phyloP scores from a whole-genome alignment of 495 filamentous ascomycete genomes.

The Aspergillus carlsbadensis region DNA sequence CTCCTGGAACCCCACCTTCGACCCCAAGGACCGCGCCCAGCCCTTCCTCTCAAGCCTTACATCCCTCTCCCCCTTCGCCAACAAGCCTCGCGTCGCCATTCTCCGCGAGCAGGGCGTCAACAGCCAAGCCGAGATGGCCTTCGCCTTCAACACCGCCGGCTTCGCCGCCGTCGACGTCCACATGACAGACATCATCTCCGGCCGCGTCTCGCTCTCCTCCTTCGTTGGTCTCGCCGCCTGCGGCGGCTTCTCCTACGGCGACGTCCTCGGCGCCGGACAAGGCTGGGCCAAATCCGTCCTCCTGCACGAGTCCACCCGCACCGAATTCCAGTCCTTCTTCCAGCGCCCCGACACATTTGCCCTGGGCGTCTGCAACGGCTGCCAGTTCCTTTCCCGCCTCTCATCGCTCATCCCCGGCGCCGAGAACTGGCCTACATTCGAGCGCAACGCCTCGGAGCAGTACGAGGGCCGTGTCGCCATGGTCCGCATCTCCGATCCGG shows the following conservation, averaged over 20 bases:
- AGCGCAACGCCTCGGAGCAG: slow-evolving; percentile 81
- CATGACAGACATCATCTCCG: slow-evolving; percentile 90
- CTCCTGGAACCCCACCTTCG: slow-evolving; percentile 79
- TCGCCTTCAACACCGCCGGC: slow-evolving; percentile 87
- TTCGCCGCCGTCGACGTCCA: slow-evolving; percentile 93
- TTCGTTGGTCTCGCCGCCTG: slow-evolving; percentile 91
- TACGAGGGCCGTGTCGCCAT: slow-evolving; percentile 90
- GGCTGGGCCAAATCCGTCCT: slow-evolving; percentile 97
- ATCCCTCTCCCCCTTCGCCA: slow-evolving; percentile 60
- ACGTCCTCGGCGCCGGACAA: slow-evolving; percentile 90
- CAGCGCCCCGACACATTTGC: slow-evolving; percentile 85
- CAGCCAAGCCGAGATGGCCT: slow-evolving; percentile 95
- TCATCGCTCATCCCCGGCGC: slow-evolving; percentile 85
- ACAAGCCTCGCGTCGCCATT: slow-evolving; percentile 85
- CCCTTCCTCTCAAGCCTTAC: slow-evolving; percentile 65
- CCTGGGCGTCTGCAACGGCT: slow-evolving; percentile 95
- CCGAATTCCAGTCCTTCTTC: slow-evolving; percentile 84
- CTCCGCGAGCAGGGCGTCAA: slow-evolving; percentile 95
- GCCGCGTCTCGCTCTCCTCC: slow-evolving; percentile 68
- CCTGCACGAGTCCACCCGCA: slow-evolving; percentile 71
- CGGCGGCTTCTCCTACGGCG: slow-evolving; percentile 96
- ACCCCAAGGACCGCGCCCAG: slow-evolving; percentile 72
- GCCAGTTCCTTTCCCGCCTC: slow-evolving; percentile 87
- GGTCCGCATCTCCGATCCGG: slow-evolving; percentile 72
- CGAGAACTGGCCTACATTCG: slow-evolving; percentile 82